Conservation (phyloP, 495 filamentous ascomycete genomes). For the Penicillium subrubescens region DNA sequence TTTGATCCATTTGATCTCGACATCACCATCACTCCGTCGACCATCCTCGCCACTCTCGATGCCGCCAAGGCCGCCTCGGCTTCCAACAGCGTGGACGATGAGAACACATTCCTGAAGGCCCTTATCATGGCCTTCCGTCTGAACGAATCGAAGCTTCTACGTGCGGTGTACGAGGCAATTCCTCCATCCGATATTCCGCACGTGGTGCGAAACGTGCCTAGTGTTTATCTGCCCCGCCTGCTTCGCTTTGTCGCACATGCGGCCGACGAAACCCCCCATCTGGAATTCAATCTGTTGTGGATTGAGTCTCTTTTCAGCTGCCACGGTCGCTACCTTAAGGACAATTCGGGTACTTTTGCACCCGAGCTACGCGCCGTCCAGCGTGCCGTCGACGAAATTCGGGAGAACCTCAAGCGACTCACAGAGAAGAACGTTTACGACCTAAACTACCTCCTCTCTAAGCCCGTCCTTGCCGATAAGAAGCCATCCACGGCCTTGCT, state of each 20-base stretch:
- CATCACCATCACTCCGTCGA: conserved; percentile 83
- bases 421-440: conserved; percentile 86
- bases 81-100: conserved; percentile 38
- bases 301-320: conserved; percentile 78
- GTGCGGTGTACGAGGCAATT: conserved; percentile 80
- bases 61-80: conserved; percentile 36
- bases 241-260: conserved; percentile 83
- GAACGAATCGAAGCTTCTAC: conserved; percentile 75
- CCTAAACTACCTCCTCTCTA: conserved; percentile 74
- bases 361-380: conserved; percentile 79
- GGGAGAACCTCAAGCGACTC: conserved; percentile 69
- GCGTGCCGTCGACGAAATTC: conserved; percentile 74
- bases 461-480: conserved; percentile 42
- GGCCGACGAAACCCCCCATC: conserved; percentile 85
- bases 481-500: conserved; percentile 31
- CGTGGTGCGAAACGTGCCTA: conserved; percentile 76
- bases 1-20: conserved; percentile 98
- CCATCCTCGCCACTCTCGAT: conserved; percentile 73
- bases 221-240: conserved; percentile 80
- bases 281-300: conserved; percentile 94
- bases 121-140: conserved; percentile 96
- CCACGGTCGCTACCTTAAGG: conserved; percentile 82
- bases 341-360: conserved; percentile 73
- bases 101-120: conserved; percentile 84
- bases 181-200: conserved; percentile 74